Percentiles rank a stretch among this genome's conserved stretches.
Evolutionary conservation across 2,329 filamentous ascomycete species (phyloP).

Genomic region (Alternaria novae-zelandiae): DNA sequence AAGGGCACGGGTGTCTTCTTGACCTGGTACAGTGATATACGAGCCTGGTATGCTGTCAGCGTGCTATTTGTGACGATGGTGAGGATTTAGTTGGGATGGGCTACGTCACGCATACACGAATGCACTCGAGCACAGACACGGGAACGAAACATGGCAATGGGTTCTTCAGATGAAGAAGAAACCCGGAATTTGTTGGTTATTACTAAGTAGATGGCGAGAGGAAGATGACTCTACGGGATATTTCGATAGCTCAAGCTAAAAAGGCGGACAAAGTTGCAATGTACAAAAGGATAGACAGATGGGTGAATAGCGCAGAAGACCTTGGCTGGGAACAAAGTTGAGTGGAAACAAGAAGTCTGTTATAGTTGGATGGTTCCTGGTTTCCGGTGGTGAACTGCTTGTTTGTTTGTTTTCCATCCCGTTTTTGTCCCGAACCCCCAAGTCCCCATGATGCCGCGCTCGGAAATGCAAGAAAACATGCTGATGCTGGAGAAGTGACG

Average conservation of each 20-base stretch:
- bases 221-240: background rate
- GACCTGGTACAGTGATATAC: background rate
- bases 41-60: background rate
- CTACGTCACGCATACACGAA: background rate
- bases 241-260: background rate
- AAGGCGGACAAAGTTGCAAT: background rate
- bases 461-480: constrained; percentile 1
- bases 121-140: background rate
- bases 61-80: background rate
- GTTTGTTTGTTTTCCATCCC: background rate
- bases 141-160: background rate
- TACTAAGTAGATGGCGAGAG: background rate
- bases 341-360: background rate
- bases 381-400: background rate
- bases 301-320: background rate
- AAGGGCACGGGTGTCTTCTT: background rate
- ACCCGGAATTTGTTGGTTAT: background rate
- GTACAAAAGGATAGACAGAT: background rate
- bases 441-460: background rate
- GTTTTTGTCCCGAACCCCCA: background rate
- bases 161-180: background rate
- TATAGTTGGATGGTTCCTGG: background rate
- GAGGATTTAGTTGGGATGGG: background rate
- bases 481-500: background rate
- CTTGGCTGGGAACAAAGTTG: background rate